A percentile compares a stretch with the other conserved stretches of the same genome.
These are phyloP conservation scores for Myriosclerotinia duriaeana DNA, from an alignment of 2,329 filamentous ascomycete genomes.

Conservation along the genomic window DNA sequence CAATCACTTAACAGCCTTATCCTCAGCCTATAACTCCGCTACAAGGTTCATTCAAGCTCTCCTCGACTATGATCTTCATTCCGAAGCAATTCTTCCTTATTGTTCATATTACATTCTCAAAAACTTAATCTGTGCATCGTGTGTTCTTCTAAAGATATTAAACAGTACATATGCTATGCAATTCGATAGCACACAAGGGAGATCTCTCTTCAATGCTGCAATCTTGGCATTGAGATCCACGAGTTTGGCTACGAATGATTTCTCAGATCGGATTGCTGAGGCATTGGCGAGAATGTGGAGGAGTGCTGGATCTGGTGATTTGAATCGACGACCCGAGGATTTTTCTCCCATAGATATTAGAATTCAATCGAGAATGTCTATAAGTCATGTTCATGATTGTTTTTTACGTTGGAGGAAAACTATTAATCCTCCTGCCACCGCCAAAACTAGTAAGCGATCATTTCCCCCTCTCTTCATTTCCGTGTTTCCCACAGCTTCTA, in stretches of 20 bases:
- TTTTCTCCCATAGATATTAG: slow-evolving; percentile 56
- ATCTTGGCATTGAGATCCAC: slow-evolving; percentile 59
- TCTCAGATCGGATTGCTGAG: slow-evolving; percentile 62
- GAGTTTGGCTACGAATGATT: slow-evolving; percentile 61
- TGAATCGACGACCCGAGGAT: slow-evolving; percentile 22
- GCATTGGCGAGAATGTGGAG: slow-evolving; percentile 64
- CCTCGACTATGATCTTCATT: slow-evolving; percentile 29
- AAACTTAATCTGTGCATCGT: slow-evolving; percentile 64
- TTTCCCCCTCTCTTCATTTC: background rate
- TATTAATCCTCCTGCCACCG: slow-evolving; percentile 9
- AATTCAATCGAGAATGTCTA: slow-evolving; percentile 65
- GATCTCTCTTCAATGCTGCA: slow-evolving; percentile 57
- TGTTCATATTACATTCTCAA: slow-evolving; percentile 64
- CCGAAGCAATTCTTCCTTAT: slow-evolving; percentile 45
- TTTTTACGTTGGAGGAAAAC: slow-evolving; percentile 64
- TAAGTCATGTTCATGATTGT: slow-evolving; percentile 66
- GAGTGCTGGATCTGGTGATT: slow-evolving; percentile 27
- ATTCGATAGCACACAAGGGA: slow-evolving; percentile 55
- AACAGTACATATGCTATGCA: slow-evolving; percentile 63
- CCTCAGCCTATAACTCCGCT: slow-evolving; percentile 46
- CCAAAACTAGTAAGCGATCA: slow-evolving; percentile 3
- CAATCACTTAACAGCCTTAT: slow-evolving; percentile 35
- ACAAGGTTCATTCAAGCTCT: slow-evolving; percentile 28
- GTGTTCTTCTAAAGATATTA: slow-evolving; percentile 63
- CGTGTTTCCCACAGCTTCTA: background rate